Evolutionary conservation across 2,329 filamentous ascomycete species (phyloP).

Genomic region (Celoporthe dispersa): DNA sequence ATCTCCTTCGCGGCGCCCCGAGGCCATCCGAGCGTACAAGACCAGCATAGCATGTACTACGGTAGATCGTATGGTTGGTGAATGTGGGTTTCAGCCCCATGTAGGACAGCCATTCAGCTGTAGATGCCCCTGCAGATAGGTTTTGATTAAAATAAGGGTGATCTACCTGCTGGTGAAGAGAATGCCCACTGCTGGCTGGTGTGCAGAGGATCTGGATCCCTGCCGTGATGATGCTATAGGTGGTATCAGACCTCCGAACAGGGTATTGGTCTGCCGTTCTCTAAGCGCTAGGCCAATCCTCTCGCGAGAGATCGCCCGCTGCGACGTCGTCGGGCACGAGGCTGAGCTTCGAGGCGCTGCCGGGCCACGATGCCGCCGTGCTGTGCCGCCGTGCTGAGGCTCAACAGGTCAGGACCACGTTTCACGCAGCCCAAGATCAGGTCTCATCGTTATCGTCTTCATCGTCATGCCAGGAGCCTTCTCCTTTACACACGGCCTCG

Average conservation of each 20-base stretch:
- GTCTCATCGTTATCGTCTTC: neutral
- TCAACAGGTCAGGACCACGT: neutral
- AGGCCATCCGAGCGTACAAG: neutral
- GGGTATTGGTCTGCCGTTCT: neutral
- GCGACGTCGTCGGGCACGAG: neutral
- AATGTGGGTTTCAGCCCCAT: neutral
- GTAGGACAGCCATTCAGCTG: neutral
- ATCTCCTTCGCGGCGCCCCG: neutral
- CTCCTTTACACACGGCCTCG: neutral
- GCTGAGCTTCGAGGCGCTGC: neutral
- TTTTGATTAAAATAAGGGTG: neutral
- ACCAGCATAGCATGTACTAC: neutral
- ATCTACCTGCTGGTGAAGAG: neutral
- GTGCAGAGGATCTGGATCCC: neutral
- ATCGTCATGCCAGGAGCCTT: neutral
- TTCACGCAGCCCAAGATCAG: neutral
- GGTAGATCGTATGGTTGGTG: too few relatives aligned
- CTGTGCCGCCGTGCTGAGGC: neutral
- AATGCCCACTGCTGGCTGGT: neutral
- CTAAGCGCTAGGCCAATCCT: neutral
- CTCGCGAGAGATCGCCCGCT: neutral
- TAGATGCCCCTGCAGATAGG: neutral
- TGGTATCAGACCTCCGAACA: neutral
- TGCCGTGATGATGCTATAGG: neutral
- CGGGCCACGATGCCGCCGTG: neutral